These are phyloP conservation scores for Penicillium pulvis DNA, from an alignment of 495 filamentous ascomycete species.

Conservation along the genomic window DNA sequence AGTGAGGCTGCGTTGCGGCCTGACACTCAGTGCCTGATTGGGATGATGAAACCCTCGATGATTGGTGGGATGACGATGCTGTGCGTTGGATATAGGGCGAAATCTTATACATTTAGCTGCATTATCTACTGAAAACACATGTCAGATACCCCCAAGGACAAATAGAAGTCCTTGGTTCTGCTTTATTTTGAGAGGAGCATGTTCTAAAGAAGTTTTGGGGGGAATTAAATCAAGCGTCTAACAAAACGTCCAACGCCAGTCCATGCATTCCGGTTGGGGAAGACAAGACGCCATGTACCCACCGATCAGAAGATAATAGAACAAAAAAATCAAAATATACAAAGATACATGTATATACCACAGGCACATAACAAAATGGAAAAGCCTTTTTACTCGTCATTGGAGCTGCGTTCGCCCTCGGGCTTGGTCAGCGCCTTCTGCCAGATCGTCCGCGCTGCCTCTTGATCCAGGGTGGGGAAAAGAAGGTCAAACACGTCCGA, in stretches of 20 bases:
- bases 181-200: conserved; percentile 1
- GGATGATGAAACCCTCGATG: conserved; percentile 10
- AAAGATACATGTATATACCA: conserved; percentile 23
- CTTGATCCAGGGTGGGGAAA: conserved; percentile 78
- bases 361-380: conserved; percentile 1
- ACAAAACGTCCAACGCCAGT: conserved; percentile 10
- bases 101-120: neutral
- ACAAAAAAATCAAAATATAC: conserved; percentile 18
- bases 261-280: conserved; percentile 12
- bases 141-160: neutral
- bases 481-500: conserved; percentile 88
- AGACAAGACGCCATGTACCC: conserved; percentile 12
- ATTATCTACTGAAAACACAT: neutral
- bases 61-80: conserved; percentile 12
- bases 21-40: conserved; percentile 36
- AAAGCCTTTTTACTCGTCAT: conserved; percentile 32
- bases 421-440: conserved; percentile 66
- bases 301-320: conserved; percentile 17
- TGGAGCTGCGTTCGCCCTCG: conserved; percentile 41
- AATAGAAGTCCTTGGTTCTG: neutral
- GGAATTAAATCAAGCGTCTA: conserved; percentile 3
- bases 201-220: neutral
- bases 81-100: neutral
- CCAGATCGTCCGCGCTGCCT: conserved; percentile 72
- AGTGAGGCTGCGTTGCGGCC: conserved; percentile 32